These are phyloP conservation scores for Hordeum pubiflorum DNA, from an alignment of 202 grass and related monocot species.

Conservation along the genomic window DNA sequence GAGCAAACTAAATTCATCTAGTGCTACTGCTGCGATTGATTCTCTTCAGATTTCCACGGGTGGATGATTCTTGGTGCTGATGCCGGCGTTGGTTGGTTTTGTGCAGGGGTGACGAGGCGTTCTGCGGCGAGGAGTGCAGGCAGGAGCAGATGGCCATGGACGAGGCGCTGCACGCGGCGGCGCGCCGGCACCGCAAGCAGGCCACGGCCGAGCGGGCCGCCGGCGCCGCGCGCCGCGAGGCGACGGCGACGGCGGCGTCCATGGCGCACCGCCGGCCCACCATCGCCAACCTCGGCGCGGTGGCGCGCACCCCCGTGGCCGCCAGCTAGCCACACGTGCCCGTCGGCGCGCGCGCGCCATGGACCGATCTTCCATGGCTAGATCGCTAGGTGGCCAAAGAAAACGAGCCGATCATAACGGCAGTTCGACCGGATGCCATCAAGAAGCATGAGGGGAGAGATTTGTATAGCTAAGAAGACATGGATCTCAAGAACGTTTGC, in stretches of 20 bases:
- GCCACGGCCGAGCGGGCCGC: neutral
- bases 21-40: too few relatives aligned
- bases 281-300: constrained; percentile 46
- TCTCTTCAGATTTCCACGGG: neutral
- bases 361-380: neutral
- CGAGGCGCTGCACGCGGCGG: constrained; percentile 40
- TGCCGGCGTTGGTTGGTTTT: neutral
- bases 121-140: constrained; percentile 72
- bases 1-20: too few relatives aligned
- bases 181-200: constrained; percentile 4
- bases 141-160: constrained; percentile 69
- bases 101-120: constrained; percentile 59
- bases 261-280: constrained; percentile 42
- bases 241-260: neutral
- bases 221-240: neutral
- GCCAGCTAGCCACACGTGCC: neutral
- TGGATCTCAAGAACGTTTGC: neutral
- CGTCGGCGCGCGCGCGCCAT: neutral
- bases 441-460: neutral
- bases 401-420: neutral
- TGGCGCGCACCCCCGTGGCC: constrained; percentile 36
- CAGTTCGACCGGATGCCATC: neutral
- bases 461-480: neutral
- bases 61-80: neutral
- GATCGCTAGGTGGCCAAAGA: neutral